A percentile compares a stretch with the other conserved stretches of the same genome.
Evolutionary conservation across 768 basidiomycete species (phyloP).

Genomic region (Clavaria fumosa): DNA sequence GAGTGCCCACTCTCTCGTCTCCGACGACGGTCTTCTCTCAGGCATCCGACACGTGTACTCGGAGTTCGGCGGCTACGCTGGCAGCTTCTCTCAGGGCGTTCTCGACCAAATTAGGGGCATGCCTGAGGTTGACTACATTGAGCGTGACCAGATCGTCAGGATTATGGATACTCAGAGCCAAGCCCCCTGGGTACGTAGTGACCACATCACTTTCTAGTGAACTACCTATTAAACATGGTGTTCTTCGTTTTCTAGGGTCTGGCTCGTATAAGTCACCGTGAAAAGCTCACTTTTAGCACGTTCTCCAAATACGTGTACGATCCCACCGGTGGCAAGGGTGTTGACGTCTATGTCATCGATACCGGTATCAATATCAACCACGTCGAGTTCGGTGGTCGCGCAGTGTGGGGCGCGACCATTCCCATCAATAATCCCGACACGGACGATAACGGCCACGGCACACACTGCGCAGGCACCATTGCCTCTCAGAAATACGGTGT

Average conservation of each 20-base stretch:
- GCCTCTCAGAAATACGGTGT: constrained; percentile 91
- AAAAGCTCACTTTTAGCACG: constrained; percentile 57
- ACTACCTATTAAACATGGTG: neutral
- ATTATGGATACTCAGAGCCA: constrained; percentile 50
- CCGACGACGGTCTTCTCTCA: constrained; percentile 35
- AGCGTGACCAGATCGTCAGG: constrained; percentile 86
- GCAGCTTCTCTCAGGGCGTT: constrained; percentile 53
- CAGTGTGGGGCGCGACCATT: constrained; percentile 87
- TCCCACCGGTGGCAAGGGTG: constrained; percentile 67
- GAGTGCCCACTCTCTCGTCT: constrained; percentile 37
- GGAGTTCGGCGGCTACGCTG: constrained; percentile 67
- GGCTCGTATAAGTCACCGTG: constrained; percentile 84
- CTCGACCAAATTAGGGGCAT: constrained; percentile 62
- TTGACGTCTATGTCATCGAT: constrained; percentile 81
- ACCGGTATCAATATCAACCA: constrained; percentile 84
- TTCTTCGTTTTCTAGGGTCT: constrained; percentile 49
- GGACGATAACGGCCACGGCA: constrained; percentile 93
- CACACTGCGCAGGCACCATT: constrained; percentile 92
- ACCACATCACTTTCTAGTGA: neutral
- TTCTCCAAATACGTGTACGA: constrained; percentile 76
- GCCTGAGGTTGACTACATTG: constrained; percentile 87
- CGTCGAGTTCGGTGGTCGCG: constrained; percentile 78
- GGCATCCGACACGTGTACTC: constrained; percentile 69
- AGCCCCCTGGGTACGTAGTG: constrained; percentile 72
- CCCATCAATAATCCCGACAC: constrained; percentile 70